A percentile compares a stretch with the other conserved stretches of the same genome.
Evolutionary conservation across 352 stramenopile genomes (phyloP).

Genomic region (Phytophthora brassicae): DNA sequence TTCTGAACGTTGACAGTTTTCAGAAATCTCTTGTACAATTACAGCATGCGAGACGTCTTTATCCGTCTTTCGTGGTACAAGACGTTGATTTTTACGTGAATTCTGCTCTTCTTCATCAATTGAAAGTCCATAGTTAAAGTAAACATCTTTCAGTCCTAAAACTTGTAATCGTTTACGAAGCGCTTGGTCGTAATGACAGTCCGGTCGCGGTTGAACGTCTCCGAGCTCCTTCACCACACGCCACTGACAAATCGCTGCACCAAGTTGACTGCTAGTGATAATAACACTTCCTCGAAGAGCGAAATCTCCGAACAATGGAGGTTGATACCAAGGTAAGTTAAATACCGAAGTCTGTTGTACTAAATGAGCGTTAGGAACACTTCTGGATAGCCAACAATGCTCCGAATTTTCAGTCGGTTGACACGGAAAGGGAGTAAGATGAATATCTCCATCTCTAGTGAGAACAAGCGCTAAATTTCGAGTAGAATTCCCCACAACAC

Average conservation of each 20-base stretch:
- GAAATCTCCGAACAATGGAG: constrained; percentile 36
- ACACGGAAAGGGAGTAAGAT: constrained; percentile 29
- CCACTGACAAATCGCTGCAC: constrained; percentile 73
- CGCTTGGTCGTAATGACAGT: constrained; percentile 22
- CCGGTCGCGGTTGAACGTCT: constrained; percentile 44
- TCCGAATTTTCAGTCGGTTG: constrained; percentile 9
- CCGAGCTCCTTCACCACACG: constrained; percentile 47
- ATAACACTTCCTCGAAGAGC: constrained; percentile 62
- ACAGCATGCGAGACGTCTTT: constrained; percentile 5
- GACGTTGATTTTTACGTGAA: background rate
- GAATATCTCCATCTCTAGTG: constrained; percentile 18
- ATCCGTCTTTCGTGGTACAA: constrained; percentile 10
- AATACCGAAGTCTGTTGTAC: constrained; percentile 1
- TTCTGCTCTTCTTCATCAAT: constrained; percentile 10
- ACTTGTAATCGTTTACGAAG: constrained; percentile 25
- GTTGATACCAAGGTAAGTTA: background rate
- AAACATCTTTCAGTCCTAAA: constrained; percentile 44
- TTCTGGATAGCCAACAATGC: constrained; percentile 22
- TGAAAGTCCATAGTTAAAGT: constrained; percentile 31
- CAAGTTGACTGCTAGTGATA: constrained; percentile 46
- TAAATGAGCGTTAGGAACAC: constrained; percentile 30
- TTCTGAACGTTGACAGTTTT: constrained; percentile 34
- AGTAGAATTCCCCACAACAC: constrained; percentile 15
- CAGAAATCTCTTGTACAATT: background rate
- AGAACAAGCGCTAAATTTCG: constrained; percentile 20